Base-by-base conservation (phyloP, 129 eudicot genomes). In the Logfia minima region DNA sequence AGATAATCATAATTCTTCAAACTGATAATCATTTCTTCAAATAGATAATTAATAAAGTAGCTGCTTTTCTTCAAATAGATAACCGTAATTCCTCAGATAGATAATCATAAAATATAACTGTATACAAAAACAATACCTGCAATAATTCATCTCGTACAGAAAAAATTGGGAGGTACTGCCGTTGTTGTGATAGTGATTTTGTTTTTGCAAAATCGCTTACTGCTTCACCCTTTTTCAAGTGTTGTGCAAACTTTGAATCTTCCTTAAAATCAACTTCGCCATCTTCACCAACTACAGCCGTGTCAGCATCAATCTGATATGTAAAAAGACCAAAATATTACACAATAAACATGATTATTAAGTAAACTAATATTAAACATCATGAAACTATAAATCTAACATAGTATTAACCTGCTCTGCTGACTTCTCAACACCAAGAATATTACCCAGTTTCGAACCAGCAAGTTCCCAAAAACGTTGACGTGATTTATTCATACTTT, bases 391-490 rank as follows among this genome's bases (percentile, higher is more conserved):
- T 58, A 26, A 21, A 81, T 29, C 53, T 13, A 22, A 19, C 28
- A 45, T 6, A 32, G 13, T 45, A 31, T 28, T 21, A 28, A 88
- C 89, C 92, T 89, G 90, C n/a, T 89, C 93, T 60, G 87, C 90
- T 0, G 93, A 75, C 86, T 89, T 89, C 72, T 89, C 88, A 71
- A 89, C 93, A 34, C 93, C 93, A 68, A 89, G 93, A 72, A 89
- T 89, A 74, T 89, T 63, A 32, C 93, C 93, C 59, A 89, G 93
- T 62, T 89, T 84, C 26, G 93, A 89, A 23, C 93, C 93, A 73
- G 93, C 93, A 77, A 89, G 90, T 80, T 89, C 93, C 93, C 93
- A 89, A 80, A 89, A 89, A 26, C 93, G 83, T 21, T 89, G 93
- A 35, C 93, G 93, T 55, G 93, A 89, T 80, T 89, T 89, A 66